Evolutionary conservation across 2,329 filamentous ascomycete species (phyloP), one percentile per base, ranked within the genome.

Genomic region (Calonectria crousiana): DNA sequence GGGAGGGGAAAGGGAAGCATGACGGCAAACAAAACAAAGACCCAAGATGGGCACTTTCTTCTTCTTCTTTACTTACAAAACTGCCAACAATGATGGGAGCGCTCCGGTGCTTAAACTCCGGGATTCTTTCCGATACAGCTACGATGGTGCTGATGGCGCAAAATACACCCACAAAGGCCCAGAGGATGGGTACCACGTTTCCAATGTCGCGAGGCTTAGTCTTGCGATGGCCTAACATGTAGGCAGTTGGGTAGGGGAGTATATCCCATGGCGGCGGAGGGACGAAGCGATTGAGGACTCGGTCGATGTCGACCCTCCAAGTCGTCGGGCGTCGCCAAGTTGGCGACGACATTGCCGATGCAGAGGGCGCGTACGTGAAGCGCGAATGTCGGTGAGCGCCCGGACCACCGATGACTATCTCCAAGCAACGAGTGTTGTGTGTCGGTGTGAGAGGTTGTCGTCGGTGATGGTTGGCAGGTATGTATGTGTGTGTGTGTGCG

Each of bases 281-380:
- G 30, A 97, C 81, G 74, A 92, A 88, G 3, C 89, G 93, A 82
- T 96, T 95, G 66, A 97, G 82, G 82, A 93, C 91, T n/a, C 85
- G 85, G 87, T 98, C 95, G 76, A 98, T 90, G 84, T 97, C 91
- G 84, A 97, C 92, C 80, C 93, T 88, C 85, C 88, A 89, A 41
- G 75, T 75, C 26, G 51, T 78, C 0, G 77, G 79, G 20, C 78
- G 36, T n/a, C 56, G 16, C 38, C 74, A 70, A 11, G 5, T 20
- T 41, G 56, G 56, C 23, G 56, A 41, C 53, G 77, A 69, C 73
- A 80, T 78, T 20, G 51, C n/a, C 44, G 72, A 11, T 34, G 10
- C 26, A 10, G 30, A 49, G 44, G 16, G 51, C 20, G 56, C n/a
- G 47, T 56, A 11, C 5, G 56, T 26, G 60, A 32, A n/a, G 38